phyloP scores from a whole-genome alignment of 352 stramenopile genomes.

The Phytophthora citricola region DNA sequence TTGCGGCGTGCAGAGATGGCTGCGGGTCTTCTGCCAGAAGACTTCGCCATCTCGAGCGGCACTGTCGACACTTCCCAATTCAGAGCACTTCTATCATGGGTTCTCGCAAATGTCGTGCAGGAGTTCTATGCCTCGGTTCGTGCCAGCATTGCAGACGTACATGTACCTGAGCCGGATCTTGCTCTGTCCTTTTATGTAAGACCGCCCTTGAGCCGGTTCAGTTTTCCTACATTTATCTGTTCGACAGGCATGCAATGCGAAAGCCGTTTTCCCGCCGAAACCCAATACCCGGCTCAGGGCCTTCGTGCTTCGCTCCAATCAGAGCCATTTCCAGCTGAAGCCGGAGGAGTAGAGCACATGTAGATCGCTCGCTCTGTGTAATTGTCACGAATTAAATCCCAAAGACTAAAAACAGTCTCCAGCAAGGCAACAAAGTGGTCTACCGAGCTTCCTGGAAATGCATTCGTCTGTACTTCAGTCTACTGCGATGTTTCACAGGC shows the following conservation, averaged over 20 bases:
- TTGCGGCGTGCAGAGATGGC: too few species aligned
- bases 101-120: too few species aligned
- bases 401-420: too few species aligned
- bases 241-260: not conserved
- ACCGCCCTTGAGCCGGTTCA: not conserved
- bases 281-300: not conserved
- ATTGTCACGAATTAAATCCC: not conserved
- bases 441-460: too few species aligned
- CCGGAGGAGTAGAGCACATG: not conserved
- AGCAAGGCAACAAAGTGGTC: too few species aligned
- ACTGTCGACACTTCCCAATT: too few species aligned
- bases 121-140: too few species aligned
- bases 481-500: too few species aligned
- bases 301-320: constrained; percentile 3
- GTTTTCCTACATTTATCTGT: constrained; percentile 3
- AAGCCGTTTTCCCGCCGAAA: not conserved
- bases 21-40: too few species aligned
- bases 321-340: not conserved
- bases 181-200: not conserved
- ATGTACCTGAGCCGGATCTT: not conserved
- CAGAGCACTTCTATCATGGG: too few species aligned
- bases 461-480: too few species aligned
- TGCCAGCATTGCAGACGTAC: not conserved
- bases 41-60: too few species aligned
- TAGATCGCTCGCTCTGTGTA: not conserved